Percentiles rank a stretch among this genome's conserved stretches.
These are phyloP conservation scores for Xylaria scruposa DNA, from an alignment of 495 filamentous ascomycete genomes.

Conservation along the genomic window DNA sequence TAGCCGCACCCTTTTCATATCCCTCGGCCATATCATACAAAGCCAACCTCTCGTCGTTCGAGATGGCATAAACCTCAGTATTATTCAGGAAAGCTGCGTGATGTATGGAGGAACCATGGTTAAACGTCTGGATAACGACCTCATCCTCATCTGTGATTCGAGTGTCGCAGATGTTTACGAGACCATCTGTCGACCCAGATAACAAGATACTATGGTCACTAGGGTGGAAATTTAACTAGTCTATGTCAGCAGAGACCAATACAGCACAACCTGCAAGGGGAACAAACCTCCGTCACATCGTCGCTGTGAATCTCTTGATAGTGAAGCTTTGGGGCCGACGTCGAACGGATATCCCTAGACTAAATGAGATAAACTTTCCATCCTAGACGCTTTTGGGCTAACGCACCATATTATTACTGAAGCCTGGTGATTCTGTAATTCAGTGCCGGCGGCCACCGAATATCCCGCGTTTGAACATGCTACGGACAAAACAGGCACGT, in stretches of 20 bases:
- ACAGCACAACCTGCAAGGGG: background rate
- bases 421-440: constrained; percentile 75
- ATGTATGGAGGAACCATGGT: constrained; percentile 83
- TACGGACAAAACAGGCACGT: constrained; percentile 69
- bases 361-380: constrained; percentile 21
- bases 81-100: constrained; percentile 79
- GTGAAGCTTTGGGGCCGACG: constrained; percentile 57
- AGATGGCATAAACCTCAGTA: constrained; percentile 73
- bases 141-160: constrained; percentile 82
- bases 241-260: background rate
- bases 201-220: constrained; percentile 67
- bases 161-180: constrained; percentile 85
- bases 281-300: constrained; percentile 78
- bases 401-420: constrained; percentile 76
- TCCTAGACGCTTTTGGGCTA: background rate
- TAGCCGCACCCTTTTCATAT: constrained; percentile 60
- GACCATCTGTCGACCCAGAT: constrained; percentile 89
- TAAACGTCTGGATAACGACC: constrained; percentile 82
- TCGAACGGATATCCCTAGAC: constrained; percentile 71
- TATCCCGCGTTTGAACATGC: constrained; percentile 64
- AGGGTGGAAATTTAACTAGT: constrained; percentile 76
- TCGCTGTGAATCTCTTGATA: constrained; percentile 92
- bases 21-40: constrained; percentile 72
- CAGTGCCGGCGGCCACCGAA: constrained; percentile 76
- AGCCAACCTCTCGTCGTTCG: constrained; percentile 81